A percentile compares a stretch with the other conserved stretches of the same genome.
Conservation (phyloP, 2,329 filamentous ascomycete species). For the Sporothrix schenckii region DNA sequence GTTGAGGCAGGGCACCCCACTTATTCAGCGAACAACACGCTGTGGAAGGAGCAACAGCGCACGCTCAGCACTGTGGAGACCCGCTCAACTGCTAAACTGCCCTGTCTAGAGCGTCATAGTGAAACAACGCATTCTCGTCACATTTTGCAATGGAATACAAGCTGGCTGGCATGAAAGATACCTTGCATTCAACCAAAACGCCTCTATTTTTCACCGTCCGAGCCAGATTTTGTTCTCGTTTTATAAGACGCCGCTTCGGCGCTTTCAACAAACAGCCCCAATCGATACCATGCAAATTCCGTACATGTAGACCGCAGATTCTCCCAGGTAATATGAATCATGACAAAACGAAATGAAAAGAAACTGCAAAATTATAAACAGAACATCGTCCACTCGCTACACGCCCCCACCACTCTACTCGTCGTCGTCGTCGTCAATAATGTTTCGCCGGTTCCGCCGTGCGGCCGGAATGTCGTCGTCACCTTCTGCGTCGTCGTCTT, state of each 20-base stretch:
- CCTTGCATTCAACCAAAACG: neutral
- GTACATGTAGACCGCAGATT: slow-evolving; percentile 13
- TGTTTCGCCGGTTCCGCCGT: slow-evolving; percentile 56
- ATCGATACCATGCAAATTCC: neutral
- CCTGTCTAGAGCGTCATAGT: neutral
- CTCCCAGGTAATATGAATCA: slow-evolving; percentile 1
- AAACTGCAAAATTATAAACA: neutral
- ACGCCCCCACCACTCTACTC: slow-evolving; percentile 26
- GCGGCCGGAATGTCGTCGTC: slow-evolving; percentile 52
- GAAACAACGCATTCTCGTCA: neutral
- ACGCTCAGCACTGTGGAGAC: neutral
- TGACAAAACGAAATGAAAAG: neutral
- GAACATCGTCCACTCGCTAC: neutral
- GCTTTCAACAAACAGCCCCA: neutral
- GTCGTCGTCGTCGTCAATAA: slow-evolving; percentile 65
- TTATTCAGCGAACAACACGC: neutral
- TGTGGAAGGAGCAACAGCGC: neutral
- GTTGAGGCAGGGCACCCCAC: neutral
- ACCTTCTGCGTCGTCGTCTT: slow-evolving; percentile 57
- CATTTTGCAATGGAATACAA: neutral
- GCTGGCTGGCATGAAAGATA: too few relatives aligned
- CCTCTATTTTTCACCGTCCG: neutral
- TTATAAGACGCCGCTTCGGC: neutral
- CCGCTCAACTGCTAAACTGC: neutral
- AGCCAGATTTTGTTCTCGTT: neutral